Evolutionary conservation across 2,329 filamentous ascomycete species (phyloP), one percentile per base, ranked within the genome.

Genomic region (Clarireedia sp.): DNA sequence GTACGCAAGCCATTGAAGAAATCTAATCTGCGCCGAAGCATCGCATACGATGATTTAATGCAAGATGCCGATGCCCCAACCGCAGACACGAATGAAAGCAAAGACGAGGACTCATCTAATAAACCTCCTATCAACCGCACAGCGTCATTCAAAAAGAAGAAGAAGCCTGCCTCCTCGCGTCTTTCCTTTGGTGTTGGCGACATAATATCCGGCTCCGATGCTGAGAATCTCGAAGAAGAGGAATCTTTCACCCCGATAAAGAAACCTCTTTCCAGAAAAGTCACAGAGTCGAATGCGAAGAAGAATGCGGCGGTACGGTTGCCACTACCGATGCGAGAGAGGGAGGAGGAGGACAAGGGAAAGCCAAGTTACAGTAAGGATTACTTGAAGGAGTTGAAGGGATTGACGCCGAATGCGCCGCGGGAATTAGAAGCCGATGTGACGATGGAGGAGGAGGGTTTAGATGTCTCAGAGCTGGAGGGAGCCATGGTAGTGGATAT

Each of bases 351-450:
- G 14, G 83, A 88, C 85, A 45, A 51, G 52, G 36, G 52, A 16
- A 77, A 86, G 38, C 90, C 90, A 0, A 86, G 75, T 57, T 97
- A 99, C 69, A 95, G 81, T 73, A 88, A 87, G 66, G 89, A 95
- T 63, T 89, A 92, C 62, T 77, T 99, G 19, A 84, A 88, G 36
- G 89, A 96, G 68, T 77, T 99, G 14, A 89, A 90, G 60, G 87
- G 84, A 57, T 90, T 89, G 12, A 96, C 91, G 0, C 90, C 90
- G 0, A 89, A 85, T 23, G 91, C 88, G 0, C 91, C 90, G 0
- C 85, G 82, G 59, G 79, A 88, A 57, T 66, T 85, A 1, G 58
- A 75, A 7, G 68, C 72, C 24, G 71, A 69, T 24, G 69, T 70
- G 24, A 71, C 71, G 44, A 74, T 79, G 21, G 76, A 76, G 14